Evolutionary conservation across 768 basidiomycete species (phyloP), one percentile per base, ranked within the genome.

Genomic region (Suillus ampliporus): DNA sequence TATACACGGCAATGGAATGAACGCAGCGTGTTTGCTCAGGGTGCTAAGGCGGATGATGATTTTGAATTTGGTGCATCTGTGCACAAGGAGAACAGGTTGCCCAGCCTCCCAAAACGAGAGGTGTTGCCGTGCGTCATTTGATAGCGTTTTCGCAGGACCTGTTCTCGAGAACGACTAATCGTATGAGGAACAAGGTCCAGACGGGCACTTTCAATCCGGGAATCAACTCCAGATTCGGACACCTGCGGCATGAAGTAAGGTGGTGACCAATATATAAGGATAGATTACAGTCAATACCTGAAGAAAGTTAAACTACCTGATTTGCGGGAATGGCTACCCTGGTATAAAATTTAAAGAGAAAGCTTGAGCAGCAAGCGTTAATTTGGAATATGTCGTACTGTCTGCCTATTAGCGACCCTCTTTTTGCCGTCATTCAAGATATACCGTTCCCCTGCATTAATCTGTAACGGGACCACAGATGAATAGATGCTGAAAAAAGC

Each of bases 161-260:
- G 74, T 74, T 65, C 70, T 75, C 72, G 74, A 75, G 74, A 72
- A 75, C 74, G 71, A 76, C 71, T 77, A 74, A 75, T 75, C 65
- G 58, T 61, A 72, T 66, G 67, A 68, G 74, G 71, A 66, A 69
- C 67, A 56, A 64, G 57, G 54, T 40, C 48, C 68, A 53, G 51
- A 63, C 47, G 60, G 61, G 62, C 63, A 64, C 68, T 63, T 66
- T 57, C 52, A 58, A 57, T 40, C 62, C 63, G 68, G 74, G 51
- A 52, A 63, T 64, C 63, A 64, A 51, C 31, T 60, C 62, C 63
- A 56, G 60, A 50, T 64, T 75, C 63, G 63, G 63, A 62, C 66
- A 67, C 70, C 65, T 56, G 54, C 54, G 54, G 54, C 65, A 66
- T 65, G 66, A 70, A 64, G 64, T 66, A 61, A 43, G 44, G 21